Evolutionary conservation across 345 rosid genomes (phyloP).

Genomic region (Garcia nutans): DNA sequence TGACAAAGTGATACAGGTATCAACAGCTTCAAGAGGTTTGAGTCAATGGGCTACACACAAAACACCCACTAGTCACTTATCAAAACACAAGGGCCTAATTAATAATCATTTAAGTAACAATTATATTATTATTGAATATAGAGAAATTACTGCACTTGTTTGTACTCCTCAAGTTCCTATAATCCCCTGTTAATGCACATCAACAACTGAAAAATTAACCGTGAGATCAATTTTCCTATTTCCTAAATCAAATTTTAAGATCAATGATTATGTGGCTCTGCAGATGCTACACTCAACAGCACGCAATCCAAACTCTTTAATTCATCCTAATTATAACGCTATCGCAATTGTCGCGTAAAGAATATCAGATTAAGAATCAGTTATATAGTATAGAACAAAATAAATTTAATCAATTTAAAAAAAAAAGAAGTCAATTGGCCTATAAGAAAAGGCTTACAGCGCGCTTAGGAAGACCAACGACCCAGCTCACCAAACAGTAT

Average conservation of each 20-base stretch:
- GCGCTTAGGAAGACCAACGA: slow-evolving; percentile 92
- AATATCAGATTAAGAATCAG: background rate
- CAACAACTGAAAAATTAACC: no score
- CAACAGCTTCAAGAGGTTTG: slow-evolving; percentile 71
- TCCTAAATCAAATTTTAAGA: no score
- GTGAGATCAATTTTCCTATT: no score
- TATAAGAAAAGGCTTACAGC: slow-evolving; percentile 61
- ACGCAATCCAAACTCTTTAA: no score
- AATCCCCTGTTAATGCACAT: no score
- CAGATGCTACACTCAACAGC: no score
- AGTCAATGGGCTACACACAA: slow-evolving; percentile 69
- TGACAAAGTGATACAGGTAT: slow-evolving; percentile 93
- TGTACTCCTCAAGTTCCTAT: no score
- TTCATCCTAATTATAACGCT: no score
- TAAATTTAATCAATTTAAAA: background rate
- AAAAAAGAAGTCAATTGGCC: background rate
- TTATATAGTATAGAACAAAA: background rate
- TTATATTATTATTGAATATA: no score
- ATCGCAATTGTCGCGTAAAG: no score
- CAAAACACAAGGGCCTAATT: slow-evolving; percentile 4
- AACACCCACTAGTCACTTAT: slow-evolving; percentile 4
- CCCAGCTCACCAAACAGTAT: slow-evolving; percentile 86
- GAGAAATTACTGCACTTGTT: background rate
- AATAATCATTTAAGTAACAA: background rate
- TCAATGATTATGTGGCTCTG: no score